A percentile compares a stretch with the other conserved stretches of the same genome.
Evolutionary conservation across 257 asterid genomes (phyloP).

Genomic region (Anisodus tanguticus): DNA sequence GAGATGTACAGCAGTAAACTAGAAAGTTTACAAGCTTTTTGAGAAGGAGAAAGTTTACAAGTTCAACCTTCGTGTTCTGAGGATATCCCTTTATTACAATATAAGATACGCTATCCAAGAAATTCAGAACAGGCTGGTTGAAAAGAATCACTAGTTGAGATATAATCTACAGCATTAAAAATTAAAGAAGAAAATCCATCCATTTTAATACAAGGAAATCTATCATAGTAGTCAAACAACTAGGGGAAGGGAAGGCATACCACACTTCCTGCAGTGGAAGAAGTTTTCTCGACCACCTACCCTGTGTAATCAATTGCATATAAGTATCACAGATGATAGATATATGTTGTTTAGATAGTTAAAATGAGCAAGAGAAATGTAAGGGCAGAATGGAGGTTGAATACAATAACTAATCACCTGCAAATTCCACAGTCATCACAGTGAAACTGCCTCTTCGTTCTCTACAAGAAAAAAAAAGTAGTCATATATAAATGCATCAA

Average conservation of each 20-base stretch:
- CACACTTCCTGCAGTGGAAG: conserved; percentile 91
- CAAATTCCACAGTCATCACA: conserved; percentile 94
- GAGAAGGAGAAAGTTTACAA: background rate
- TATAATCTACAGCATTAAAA: conserved; percentile 1
- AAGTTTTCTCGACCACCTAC: conserved; percentile 89
- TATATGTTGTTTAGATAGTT: conserved; percentile 5
- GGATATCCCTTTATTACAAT: conserved; percentile 4
- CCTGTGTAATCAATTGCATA: conserved; percentile 50
- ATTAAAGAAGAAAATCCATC: conserved; percentile 24
- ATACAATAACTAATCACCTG: conserved; percentile 55
- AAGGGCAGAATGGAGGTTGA: background rate
- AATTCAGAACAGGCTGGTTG: background rate
- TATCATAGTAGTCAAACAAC: conserved; percentile 14
- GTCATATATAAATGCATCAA: conserved; percentile 19
- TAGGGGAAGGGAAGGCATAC: conserved; percentile 46
- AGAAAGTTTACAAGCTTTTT: background rate
- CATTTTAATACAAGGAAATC: conserved; percentile 11
- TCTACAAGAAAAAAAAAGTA: conserved; percentile 52
- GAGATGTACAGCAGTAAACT: background rate
- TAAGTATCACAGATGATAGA: conserved; percentile 26
- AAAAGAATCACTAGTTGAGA: conserved; percentile 5
- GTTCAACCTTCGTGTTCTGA: background rate
- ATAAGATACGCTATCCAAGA: background rate
- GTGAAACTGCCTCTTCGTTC: conserved; percentile 71
- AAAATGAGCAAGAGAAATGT: background rate